phyloP scores from a whole-genome alignment of 2,329 filamentous ascomycete species.

The Beauveria rudraprayagi region DNA sequence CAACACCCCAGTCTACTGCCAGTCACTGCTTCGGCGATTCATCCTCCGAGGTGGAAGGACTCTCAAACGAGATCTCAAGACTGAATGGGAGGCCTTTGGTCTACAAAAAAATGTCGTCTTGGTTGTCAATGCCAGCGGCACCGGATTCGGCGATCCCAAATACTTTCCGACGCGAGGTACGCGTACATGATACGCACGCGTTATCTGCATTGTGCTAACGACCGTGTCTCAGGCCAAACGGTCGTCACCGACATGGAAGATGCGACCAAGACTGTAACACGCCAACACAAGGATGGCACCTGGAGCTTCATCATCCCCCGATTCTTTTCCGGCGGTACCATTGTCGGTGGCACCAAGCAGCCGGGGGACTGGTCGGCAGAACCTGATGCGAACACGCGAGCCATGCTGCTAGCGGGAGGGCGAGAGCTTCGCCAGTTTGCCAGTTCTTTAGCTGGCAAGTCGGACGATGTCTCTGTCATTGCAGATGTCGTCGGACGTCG shows the following conservation, averaged over 20 bases:
- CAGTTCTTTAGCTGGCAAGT: constrained; percentile 11
- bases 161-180: constrained; percentile 28
- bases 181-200: background rate
- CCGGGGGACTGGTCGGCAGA: constrained; percentile 43
- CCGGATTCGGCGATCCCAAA: constrained; percentile 25
- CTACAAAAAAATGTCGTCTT: constrained; percentile 17
- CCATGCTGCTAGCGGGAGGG: constrained; percentile 34
- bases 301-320: constrained; percentile 57
- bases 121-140: constrained; percentile 27
- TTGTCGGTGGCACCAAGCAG: constrained; percentile 59
- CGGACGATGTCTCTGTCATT: constrained; percentile 26
- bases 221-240: constrained; percentile 24
- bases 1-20: constrained; percentile 46
- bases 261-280: constrained; percentile 40
- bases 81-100: constrained; percentile 25
- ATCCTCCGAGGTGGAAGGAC: constrained; percentile 24
- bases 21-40: constrained; percentile 26
- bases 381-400: constrained; percentile 38
- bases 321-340: constrained; percentile 51
- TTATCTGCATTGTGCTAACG: background rate
- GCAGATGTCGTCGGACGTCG: constrained; percentile 37
- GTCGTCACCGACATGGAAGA: constrained; percentile 29
- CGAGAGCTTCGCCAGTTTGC: constrained; percentile 22
- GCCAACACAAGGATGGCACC: constrained; percentile 52
- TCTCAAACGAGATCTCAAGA: constrained; percentile 19